Evolutionary conservation across 2,329 filamentous ascomycete species (phyloP).

Genomic region (Phoma sp.): DNA sequence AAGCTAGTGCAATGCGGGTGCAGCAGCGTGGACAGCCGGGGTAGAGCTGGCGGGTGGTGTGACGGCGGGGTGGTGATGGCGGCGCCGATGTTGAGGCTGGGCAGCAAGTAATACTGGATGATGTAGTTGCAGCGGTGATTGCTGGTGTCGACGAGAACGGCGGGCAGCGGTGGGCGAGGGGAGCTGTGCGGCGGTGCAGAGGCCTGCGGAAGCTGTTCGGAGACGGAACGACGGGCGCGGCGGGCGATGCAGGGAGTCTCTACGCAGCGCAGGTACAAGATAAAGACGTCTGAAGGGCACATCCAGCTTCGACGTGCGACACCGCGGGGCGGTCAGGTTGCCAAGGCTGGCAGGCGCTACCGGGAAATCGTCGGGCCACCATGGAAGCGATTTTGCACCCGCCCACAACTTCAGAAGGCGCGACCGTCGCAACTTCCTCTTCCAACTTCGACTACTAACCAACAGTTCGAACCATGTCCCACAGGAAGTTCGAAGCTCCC

Average conservation of each 20-base stretch:
- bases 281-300: conserved; percentile 26
- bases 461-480: conserved; percentile 55
- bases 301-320: conserved; percentile 14
- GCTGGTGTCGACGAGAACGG: conserved; percentile 29
- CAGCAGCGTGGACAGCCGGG: conserved; percentile 14
- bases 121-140: conserved; percentile 37
- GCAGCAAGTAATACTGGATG: conserved; percentile 31
- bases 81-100: conserved; percentile 40
- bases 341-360: too few relatives aligned
- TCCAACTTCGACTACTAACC: conserved; percentile 36
- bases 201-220: conserved; percentile 22
- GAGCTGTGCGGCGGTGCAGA: conserved; percentile 8
- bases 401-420: neutral
- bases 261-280: conserved; percentile 33
- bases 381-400: conserved; percentile 1
- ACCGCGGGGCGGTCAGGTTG: conserved; percentile 5
- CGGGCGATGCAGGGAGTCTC: conserved; percentile 30
- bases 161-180: conserved; percentile 18
- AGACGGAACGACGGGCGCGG: conserved; percentile 28
- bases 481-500: conserved; percentile 82
- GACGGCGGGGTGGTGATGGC: conserved; percentile 26
- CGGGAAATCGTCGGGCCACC: too few relatives aligned
- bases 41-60: conserved; percentile 20
- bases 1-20: conserved; percentile 16
- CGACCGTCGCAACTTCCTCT: neutral